These are phyloP conservation scores for Circinella umbellata DNA, from an alignment of 371 early-diverging fungal species.

Conservation along the genomic window DNA sequence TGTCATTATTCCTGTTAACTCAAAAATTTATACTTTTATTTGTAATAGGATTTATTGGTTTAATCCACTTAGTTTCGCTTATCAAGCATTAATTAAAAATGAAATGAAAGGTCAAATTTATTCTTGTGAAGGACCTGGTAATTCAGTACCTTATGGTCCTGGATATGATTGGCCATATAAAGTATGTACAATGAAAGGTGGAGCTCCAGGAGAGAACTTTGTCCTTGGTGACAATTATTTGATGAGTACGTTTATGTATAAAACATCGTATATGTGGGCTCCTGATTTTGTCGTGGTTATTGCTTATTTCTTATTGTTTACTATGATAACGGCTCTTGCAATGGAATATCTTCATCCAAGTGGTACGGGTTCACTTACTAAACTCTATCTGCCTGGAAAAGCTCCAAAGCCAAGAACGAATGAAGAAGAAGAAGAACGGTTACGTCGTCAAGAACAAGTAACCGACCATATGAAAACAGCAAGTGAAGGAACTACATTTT, in stretches of 20 bases:
- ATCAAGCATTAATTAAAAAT: constrained; percentile 73
- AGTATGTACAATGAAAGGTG: constrained; percentile 67
- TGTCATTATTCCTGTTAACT: not conserved
- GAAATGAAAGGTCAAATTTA: constrained; percentile 69
- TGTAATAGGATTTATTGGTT: constrained; percentile 73
- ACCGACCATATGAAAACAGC: constrained; percentile 27
- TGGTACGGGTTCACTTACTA: constrained; percentile 52
- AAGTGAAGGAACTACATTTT: constrained; percentile 43
- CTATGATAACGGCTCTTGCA: constrained; percentile 41
- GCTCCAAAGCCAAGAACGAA: constrained; percentile 29
- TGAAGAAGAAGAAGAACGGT: constrained; percentile 30
- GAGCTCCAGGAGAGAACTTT: constrained; percentile 49
- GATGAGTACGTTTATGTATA: constrained; percentile 54
- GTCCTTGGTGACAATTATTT: constrained; percentile 69
- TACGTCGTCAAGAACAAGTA: constrained; percentile 17
- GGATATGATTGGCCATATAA: constrained; percentile 62
- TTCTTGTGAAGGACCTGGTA: constrained; percentile 49
- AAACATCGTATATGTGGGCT: constrained; percentile 34
- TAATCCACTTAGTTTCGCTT: constrained; percentile 73
- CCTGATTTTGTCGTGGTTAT: constrained; percentile 45
- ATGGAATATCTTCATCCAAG: constrained; percentile 56
- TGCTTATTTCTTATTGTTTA: constrained; percentile 56
- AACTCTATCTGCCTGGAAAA: constrained; percentile 50
- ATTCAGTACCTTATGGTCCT: constrained; percentile 63
- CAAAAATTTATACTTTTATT: not conserved